Percentiles rank a stretch among this genome's conserved stretches.
Evolutionary conservation across 192 early-diverging fungal genomes (phyloP).

Genomic region (Linnemannia zychae): DNA sequence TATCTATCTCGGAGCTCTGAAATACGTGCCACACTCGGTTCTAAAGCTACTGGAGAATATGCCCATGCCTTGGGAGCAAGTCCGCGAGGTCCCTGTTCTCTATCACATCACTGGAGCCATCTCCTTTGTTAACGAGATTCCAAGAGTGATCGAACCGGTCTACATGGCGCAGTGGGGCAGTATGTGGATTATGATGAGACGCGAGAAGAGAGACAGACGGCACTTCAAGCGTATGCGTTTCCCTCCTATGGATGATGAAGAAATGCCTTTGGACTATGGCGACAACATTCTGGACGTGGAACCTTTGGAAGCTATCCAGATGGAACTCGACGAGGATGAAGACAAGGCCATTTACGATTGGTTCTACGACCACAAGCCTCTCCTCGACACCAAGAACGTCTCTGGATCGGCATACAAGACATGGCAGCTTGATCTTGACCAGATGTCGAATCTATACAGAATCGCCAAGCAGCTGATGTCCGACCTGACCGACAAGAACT

Average conservation of each 20-base stretch:
- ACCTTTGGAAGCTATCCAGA: conserved; percentile 98
- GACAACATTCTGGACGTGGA: conserved; percentile 99
- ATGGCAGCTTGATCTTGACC: conserved; percentile 93
- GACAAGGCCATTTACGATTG: conserved; percentile 92
- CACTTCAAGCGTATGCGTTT: conserved; percentile 99
- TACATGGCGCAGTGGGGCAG: conserved; percentile 99
- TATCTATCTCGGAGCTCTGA: conserved; percentile 97
- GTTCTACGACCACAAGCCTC: conserved; percentile 98
- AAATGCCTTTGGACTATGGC: conserved; percentile 98
- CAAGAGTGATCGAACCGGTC: conserved; percentile 95
- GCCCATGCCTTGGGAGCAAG: conserved; percentile 99
- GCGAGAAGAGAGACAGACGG: conserved; percentile 96
- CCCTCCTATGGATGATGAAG: conserved; percentile 99
- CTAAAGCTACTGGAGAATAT: conserved; percentile 98
- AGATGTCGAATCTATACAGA: conserved; percentile 95
- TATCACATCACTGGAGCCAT: conserved; percentile 99
- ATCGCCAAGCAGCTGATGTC: conserved; percentile 94
- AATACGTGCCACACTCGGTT: conserved; percentile 98
- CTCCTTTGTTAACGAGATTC: conserved; percentile 98
- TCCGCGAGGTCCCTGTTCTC: conserved; percentile 94
- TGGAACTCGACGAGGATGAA: conserved; percentile 97
- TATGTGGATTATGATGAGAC: conserved; percentile 99
- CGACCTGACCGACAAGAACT: conserved; percentile 95
- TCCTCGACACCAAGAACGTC: conserved; percentile 79
- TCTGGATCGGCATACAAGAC: conserved; percentile 91